Conservation (phyloP, 805 yeast species). For the Zygosaccharomyces lentus region DNA sequence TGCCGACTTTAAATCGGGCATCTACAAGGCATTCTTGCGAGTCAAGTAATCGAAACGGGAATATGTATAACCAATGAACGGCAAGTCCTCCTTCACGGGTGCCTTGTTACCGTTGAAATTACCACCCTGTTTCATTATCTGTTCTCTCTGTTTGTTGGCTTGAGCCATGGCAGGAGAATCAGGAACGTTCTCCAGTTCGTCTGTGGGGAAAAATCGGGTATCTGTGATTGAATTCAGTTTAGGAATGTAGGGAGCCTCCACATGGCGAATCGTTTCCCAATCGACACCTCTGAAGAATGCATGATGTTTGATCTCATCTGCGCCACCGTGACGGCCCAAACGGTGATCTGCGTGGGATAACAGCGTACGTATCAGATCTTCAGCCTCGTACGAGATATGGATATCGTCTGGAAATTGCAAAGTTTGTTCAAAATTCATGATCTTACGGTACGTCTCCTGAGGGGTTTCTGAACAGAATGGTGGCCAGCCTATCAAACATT, state of each 20-base stretch:
- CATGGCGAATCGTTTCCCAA: slow-evolving; percentile 83
- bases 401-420: slow-evolving; percentile 87
- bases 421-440: slow-evolving; percentile 86
- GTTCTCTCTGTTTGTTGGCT: slow-evolving; percentile 64
- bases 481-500: slow-evolving; percentile 95
- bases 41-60: slow-evolving; percentile 92
- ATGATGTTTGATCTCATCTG: slow-evolving; percentile 83
- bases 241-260: slow-evolving; percentile 92
- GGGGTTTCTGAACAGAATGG: slow-evolving; percentile 95
- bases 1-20: background rate
- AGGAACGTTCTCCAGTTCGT: slow-evolving; percentile 90
- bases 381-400: slow-evolving; percentile 83
- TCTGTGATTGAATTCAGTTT: slow-evolving; percentile 88
- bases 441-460: slow-evolving; percentile 88
- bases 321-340: slow-evolving; percentile 86
- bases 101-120: slow-evolving; percentile 43
- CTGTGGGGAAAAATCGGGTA: slow-evolving; percentile 96
- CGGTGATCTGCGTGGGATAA: slow-evolving; percentile 76
- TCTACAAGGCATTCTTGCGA: slow-evolving; percentile 50
- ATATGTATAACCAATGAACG: slow-evolving; percentile 96
- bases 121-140: slow-evolving; percentile 41
- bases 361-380: slow-evolving; percentile 73
- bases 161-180: slow-evolving; percentile 73
- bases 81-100: slow-evolving; percentile 69
- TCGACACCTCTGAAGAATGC: slow-evolving; percentile 95